Base-by-base conservation (phyloP, 148 eudicot species). In the Bassia scoparia region DNA sequence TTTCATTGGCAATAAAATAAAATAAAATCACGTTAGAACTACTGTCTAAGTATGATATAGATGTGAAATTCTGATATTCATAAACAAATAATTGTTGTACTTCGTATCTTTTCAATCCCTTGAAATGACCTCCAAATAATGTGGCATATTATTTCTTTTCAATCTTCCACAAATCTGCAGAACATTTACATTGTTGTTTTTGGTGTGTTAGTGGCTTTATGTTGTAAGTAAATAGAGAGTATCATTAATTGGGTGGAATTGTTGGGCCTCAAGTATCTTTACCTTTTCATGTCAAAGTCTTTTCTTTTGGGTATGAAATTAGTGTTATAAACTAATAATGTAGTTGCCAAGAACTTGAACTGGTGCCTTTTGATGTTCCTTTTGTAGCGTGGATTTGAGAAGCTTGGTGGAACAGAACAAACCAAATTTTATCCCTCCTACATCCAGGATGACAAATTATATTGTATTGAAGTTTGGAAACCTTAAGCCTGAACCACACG, bases 381-480 rank as follows among this genome's bases (percentile, higher is more conserved):
- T 15, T 50, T 69, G 84, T 79, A 94, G 98, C 77, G 96, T 94
- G 81, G 95, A 94, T 79, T 87, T 94, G 92, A 91, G 84, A 84
- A 78, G 87, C 60, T 85, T 94, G 81, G 86, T 87, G 73, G 97
- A 94, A 62, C 87, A 84, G 61, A 86, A 94, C 76, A 89, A 86
- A 69, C 77, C 78, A 23, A 83, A 87, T 71, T 89, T 86, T 73
- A 84, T 94, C 33, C 95, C 95, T 0, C 93, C 96, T 33, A 73
- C 91, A 0, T 94, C 97, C 35, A 87, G 97, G 60, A 94, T 91
- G 96, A 88, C 98, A 38, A 91, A 94, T 72, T 94, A 94, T 74
- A 93, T 89, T 46, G 90, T 92, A 49, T 74, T 92, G 70, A 84
- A 85, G 76, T 92, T 92, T 68, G 92, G 97, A 24, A 72, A 83